Percentiles rank a stretch among this genome's conserved stretches.
phyloP scores from a whole-genome alignment of 1,284 basidiomycete species.

The Waitea zeae region DNA sequence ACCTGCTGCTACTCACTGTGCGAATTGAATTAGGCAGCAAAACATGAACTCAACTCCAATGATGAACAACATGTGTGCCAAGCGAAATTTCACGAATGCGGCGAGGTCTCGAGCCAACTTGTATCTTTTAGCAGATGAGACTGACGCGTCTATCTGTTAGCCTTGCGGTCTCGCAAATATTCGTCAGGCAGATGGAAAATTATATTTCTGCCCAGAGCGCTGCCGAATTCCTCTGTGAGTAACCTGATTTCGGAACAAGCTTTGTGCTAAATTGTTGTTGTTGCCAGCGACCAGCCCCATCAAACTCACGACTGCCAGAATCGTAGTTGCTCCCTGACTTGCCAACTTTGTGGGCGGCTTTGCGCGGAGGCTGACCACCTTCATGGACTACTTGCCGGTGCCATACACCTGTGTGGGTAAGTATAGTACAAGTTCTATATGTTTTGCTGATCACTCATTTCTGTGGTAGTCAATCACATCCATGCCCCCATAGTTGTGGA shows the following conservation, averaged over 20 bases:
- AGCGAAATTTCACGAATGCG: constrained; percentile 34
- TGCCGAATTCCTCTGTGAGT: constrained; percentile 26
- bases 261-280: too few relatives aligned
- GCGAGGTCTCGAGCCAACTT: too few relatives aligned
- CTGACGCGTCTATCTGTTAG: constrained; percentile 16
- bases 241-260: too few relatives aligned
- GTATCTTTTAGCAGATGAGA: too few relatives aligned
- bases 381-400: constrained; percentile 23
- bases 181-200: constrained; percentile 13
- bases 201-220: constrained; percentile 21
- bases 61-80: constrained; percentile 35
- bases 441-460: neutral
- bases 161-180: constrained; percentile 24
- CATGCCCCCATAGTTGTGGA: constrained; percentile 23
- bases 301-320: constrained; percentile 27
- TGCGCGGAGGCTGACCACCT: constrained; percentile 32
- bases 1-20: too few relatives aligned
- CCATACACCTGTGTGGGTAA: constrained; percentile 42
- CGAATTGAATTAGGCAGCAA: neutral
- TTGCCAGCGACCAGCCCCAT: constrained; percentile 25
- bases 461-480: constrained; percentile 25
- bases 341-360: constrained; percentile 33
- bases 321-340: constrained; percentile 32
- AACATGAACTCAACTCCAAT: constrained; percentile 22
- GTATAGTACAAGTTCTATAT: constrained; percentile 8